Conservation (phyloP, 495 filamentous ascomycete species). For the Neurospora africana region DNA sequence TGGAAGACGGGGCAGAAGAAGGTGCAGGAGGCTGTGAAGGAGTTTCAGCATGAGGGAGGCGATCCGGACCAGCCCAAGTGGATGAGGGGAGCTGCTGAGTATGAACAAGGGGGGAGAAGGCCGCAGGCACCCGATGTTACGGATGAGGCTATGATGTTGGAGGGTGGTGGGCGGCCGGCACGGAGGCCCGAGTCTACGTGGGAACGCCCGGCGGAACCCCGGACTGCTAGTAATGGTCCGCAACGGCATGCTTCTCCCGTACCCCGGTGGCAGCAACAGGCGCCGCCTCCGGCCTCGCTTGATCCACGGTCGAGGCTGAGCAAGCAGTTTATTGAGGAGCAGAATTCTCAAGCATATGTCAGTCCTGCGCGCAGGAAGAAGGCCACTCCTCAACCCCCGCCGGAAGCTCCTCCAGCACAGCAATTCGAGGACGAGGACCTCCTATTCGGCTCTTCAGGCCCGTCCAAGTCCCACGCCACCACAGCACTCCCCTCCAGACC, state of each 20-base stretch:
- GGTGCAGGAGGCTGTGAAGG: conserved; percentile 86
- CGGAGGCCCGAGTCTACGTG: conserved; percentile 18
- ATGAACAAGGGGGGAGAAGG: conserved; percentile 17
- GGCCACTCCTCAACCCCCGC: conserved; percentile 35
- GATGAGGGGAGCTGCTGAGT: conserved; percentile 62
- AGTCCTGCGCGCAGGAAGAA: conserved; percentile 79
- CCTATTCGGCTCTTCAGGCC: conserved; percentile 36
- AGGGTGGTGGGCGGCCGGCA: conserved; percentile 46
- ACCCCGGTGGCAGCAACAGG: conserved; percentile 40
- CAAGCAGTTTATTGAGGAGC: conserved; percentile 66
- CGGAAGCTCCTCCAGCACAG: conserved; percentile 25
- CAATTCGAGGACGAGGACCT: conserved; percentile 44
- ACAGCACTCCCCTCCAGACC: conserved; percentile 14
- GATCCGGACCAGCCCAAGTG: conserved; percentile 85
- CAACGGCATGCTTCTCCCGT: conserved; percentile 34
- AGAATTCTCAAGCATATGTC: conserved; percentile 75
- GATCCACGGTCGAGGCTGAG: conserved; percentile 54
- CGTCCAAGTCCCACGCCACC: conserved; percentile 10
- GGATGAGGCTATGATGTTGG: conserved; percentile 88
- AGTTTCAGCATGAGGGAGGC: conserved; percentile 61
- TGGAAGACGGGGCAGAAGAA: conserved; percentile 94
- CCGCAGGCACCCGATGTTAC: conserved; percentile 42
- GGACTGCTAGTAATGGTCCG: conserved; percentile 12
- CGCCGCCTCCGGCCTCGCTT: conserved; percentile 9
- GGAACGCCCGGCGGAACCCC: conserved; percentile 14